phyloP scores from a whole-genome alignment of 2,329 filamentous ascomycete genomes.

The Cladosporium oxysporum region DNA sequence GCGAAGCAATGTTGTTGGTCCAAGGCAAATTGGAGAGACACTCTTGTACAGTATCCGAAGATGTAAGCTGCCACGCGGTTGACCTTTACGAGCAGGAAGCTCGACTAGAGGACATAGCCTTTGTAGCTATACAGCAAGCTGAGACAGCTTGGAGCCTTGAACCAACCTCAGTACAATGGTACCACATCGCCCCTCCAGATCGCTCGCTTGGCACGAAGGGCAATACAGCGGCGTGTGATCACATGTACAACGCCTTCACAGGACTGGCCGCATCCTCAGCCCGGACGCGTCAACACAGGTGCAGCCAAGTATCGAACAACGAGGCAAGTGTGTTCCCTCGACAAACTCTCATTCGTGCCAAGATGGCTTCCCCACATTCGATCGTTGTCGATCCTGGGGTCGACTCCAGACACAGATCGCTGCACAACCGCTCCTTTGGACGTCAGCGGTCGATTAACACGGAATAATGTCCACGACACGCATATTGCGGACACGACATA shows the following conservation, averaged over 20 bases:
- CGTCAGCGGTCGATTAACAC: conserved; percentile 9
- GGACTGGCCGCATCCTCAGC: conserved; percentile 5
- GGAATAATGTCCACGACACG: background rate
- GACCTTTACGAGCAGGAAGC: background rate
- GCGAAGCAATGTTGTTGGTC: background rate
- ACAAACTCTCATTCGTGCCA: conserved; percentile 11
- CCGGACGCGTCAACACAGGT: conserved; percentile 12
- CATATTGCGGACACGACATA: background rate
- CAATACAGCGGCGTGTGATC: background rate
- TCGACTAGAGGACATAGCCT: background rate
- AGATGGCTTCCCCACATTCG: conserved; percentile 6
- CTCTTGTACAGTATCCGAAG: background rate
- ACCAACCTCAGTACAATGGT: background rate
- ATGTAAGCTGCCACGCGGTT: background rate
- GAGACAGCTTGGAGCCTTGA: background rate
- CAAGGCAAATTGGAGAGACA: background rate
- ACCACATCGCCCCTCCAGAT: background rate
- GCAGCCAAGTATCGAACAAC: conserved; percentile 12
- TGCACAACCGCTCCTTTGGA: background rate
- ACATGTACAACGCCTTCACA: conserved; percentile 1
- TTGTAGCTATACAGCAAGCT: background rate
- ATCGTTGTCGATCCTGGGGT: conserved; percentile 7
- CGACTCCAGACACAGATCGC: conserved; percentile 4
- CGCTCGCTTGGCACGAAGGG: background rate
- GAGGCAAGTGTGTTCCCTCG: conserved; percentile 1